Evolutionary conservation across 257 asterid species (phyloP).

Genomic region (Thymus quinquecostatus): DNA sequence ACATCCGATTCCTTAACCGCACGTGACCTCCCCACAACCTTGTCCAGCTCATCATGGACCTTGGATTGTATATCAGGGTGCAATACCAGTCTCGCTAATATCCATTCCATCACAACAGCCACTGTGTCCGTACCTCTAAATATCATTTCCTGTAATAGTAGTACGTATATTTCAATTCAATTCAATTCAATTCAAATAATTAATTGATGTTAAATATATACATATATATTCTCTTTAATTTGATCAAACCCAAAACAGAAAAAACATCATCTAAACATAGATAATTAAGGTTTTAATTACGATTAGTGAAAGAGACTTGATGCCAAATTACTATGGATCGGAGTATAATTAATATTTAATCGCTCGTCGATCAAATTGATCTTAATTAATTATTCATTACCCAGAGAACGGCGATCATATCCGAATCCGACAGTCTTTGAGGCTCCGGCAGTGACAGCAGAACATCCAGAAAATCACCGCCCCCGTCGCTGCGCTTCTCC

Average conservation of each 20-base stretch:
- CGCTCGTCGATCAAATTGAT: too few species aligned
- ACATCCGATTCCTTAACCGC: constrained; percentile 56
- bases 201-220: too few species aligned
- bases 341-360: too few species aligned
- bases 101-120: constrained; percentile 76
- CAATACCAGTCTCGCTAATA: constrained; percentile 68
- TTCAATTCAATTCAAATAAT: too few species aligned
- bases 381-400: constrained; percentile 40
- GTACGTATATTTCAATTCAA: too few species aligned
- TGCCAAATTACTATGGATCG: not conserved
- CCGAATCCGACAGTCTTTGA: constrained; percentile 63
- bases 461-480: constrained; percentile 63
- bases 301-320: constrained; percentile 40
- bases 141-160: constrained; percentile 70
- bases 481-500: constrained; percentile 7
- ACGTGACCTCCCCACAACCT: constrained; percentile 54
- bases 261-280: too few species aligned
- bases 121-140: constrained; percentile 90
- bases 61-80: constrained; percentile 65
- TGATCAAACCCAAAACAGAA: too few species aligned
- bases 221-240: too few species aligned
- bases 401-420: constrained; percentile 91
- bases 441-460: constrained; percentile 60
- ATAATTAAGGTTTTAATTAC: constrained; percentile 26
- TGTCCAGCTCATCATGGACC: constrained; percentile 68